Base-by-base conservation (phyloP, 306 rosid species). In the Castanea mollissima region DNA sequence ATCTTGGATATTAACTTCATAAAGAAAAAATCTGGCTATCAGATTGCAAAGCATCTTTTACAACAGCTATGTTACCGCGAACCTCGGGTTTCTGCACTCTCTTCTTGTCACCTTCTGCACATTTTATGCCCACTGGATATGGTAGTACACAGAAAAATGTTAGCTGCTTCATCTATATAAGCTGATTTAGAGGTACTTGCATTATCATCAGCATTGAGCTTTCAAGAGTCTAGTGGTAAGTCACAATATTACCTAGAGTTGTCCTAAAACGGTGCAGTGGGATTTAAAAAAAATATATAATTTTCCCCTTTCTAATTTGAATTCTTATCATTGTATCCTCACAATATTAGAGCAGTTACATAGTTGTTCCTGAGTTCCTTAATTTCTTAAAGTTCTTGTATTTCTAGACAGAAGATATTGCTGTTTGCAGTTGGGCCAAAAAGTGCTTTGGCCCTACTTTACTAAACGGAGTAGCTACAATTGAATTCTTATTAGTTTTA, bases 161-260 rank as follows among this genome's bases (percentile, higher is more conserved):
- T 31, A 76, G 55, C 49, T 76, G 78, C 27, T 34, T 20, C 78
- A 65, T 62, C 74, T 76, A 76, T 81, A n/a, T 76, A 82, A 81
- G 68, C 74, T 59, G 44, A 71, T 54, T 2, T 70, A 25, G 18
- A 35, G 41, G n/a, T 18, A 70, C 4, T 16, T 12, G 55, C 49
- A 71, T 60, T 81, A 13, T 76, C 46, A 16, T 59, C 69, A 52
- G 34, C 31, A 65, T 63, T 14, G 20, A 41, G 69, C n/a, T 74
- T 46, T 62, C 55, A 71, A 63, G 49, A 35, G 31, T 64, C 56
- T 46, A 54, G 21, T 59, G 67, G 77, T 70, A 59, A 71, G 82
- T 78, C 27, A 5, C 23, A 65, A 51, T 16, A 9, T 49, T 74
- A 6, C 68, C 44, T 49, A 10, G 65, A 25, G 19, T 12, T 57